Conservation (phyloP, 2,329 filamentous ascomycete genomes). For the Bretziella fagacearum region DNA sequence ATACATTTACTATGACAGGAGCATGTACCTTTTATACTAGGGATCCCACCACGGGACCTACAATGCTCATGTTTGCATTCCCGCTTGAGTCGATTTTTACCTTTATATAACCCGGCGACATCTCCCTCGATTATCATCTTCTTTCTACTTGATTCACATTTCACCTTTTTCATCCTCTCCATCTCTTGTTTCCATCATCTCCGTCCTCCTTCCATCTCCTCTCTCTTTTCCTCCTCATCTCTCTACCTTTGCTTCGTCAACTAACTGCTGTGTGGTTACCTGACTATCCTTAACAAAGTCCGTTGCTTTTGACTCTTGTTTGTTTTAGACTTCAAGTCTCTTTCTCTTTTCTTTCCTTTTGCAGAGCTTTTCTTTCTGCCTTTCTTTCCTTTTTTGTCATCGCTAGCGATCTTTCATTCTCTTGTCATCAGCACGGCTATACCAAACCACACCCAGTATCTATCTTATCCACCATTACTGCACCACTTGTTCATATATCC, state of each 20-base stretch:
- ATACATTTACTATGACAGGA: not conserved
- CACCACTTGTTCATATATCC: slow-evolving; percentile 7
- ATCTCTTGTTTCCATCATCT: not conserved
- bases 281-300: slow-evolving; percentile 14
- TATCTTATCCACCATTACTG: not conserved
- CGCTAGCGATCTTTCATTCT: slow-evolving; percentile 13
- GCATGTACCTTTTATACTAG: not conserved
- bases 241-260: not conserved
- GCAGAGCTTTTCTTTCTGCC: not conserved
- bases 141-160: not conserved
- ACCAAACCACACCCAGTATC: not conserved
- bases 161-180: not conserved
- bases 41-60: not conserved
- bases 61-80: not conserved
- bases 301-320: slow-evolving; percentile 11
- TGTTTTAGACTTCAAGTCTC: not conserved
- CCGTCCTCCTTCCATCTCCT: not conserved
- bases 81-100: not conserved
- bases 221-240: not conserved
- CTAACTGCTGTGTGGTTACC: slow-evolving; percentile 14
- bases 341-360: slow-evolving; percentile 4
- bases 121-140: not conserved
- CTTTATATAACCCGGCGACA: not conserved
- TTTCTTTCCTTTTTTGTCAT: slow-evolving; percentile 7
- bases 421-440: not conserved